phyloP scores from a whole-genome alignment of 2,329 filamentous ascomycete species.

The Leptographium lundbergii region DNA sequence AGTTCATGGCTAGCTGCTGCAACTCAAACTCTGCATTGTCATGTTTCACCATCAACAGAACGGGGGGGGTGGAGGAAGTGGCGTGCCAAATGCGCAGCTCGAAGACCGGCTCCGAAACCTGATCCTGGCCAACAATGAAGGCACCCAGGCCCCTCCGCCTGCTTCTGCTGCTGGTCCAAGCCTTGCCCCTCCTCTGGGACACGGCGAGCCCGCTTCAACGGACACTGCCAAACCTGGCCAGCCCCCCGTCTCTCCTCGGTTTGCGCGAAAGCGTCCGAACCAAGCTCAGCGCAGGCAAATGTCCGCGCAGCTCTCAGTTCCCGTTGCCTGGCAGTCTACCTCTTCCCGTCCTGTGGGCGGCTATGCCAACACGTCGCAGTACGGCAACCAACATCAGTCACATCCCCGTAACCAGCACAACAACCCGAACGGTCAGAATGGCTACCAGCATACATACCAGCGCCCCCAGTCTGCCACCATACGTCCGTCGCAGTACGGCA shows the following conservation, averaged over 20 bases:
- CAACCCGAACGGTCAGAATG: conserved; percentile 11
- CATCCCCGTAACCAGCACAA: conserved; percentile 16
- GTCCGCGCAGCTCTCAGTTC: conserved; percentile 44
- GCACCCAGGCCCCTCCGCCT: background rate
- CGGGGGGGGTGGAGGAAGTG: background rate
- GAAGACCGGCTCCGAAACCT: conserved; percentile 14
- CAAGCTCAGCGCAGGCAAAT: conserved; percentile 52
- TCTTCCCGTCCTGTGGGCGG: conserved; percentile 17
- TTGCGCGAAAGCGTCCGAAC: conserved; percentile 38
- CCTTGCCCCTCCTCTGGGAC: background rate
- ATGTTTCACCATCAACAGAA: conserved; percentile 8
- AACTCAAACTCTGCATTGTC: background rate
- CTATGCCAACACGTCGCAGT: conserved; percentile 18
- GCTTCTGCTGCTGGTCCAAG: background rate
- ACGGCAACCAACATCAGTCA: conserved; percentile 21
- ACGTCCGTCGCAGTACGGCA: conserved; percentile 16
- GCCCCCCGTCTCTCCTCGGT: conserved; percentile 5
- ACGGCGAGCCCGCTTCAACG: background rate
- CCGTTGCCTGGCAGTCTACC: conserved; percentile 33
- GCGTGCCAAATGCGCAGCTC: conserved; percentile 6
- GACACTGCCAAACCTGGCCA: background rate
- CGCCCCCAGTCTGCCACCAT: conserved; percentile 23
- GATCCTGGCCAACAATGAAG: conserved; percentile 12
- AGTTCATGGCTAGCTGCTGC: conserved; percentile 7
- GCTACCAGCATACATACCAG: conserved; percentile 12